These are phyloP conservation scores for Lactifluus volemus DNA, from an alignment of 768 basidiomycete species.

Conservation along the genomic window DNA sequence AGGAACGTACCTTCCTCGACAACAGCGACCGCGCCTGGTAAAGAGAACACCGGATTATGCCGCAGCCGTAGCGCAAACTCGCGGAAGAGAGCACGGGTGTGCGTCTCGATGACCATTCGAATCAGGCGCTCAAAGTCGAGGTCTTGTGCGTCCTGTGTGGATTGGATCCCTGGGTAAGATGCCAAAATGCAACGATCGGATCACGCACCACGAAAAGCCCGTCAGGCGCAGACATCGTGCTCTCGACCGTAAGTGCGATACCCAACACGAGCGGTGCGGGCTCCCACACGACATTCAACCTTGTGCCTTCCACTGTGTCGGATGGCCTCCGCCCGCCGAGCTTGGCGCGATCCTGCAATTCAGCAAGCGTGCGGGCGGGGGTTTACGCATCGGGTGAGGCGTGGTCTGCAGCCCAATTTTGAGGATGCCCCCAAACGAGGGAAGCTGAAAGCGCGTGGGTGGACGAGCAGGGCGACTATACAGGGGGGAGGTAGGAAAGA, in stretches of 20 bases:
- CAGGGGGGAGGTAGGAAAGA: constrained; percentile 1
- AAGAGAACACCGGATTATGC: constrained; percentile 50
- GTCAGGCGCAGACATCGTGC: constrained; percentile 33
- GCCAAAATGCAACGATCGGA: not conserved
- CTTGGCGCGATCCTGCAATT: constrained; percentile 57
- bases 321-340: constrained; percentile 46
- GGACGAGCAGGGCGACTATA: constrained; percentile 32
- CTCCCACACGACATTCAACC: constrained; percentile 71
- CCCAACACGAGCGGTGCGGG: constrained; percentile 61
- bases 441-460: constrained; percentile 37
- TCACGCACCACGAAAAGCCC: constrained; percentile 50
- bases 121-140: constrained; percentile 72
- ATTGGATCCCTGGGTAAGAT: not conserved
- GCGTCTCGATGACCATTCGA: constrained; percentile 50
- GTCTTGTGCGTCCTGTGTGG: constrained; percentile 47
- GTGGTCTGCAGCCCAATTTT: constrained; percentile 62
- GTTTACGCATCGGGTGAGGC: constrained; percentile 43
- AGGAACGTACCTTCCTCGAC: constrained; percentile 42
- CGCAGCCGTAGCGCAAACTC: constrained; percentile 49
- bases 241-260: constrained; percentile 42
- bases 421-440: constrained; percentile 61
- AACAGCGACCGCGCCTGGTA: constrained; percentile 49
- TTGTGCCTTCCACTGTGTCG: constrained; percentile 65
- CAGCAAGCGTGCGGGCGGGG: constrained; percentile 46
- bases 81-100: constrained; percentile 53